Percentiles rank a stretch among this genome's conserved stretches.
These are phyloP conservation scores for Apiospora arundinis DNA, from an alignment of 2,329 filamentous ascomycete genomes.

Conservation along the genomic window DNA sequence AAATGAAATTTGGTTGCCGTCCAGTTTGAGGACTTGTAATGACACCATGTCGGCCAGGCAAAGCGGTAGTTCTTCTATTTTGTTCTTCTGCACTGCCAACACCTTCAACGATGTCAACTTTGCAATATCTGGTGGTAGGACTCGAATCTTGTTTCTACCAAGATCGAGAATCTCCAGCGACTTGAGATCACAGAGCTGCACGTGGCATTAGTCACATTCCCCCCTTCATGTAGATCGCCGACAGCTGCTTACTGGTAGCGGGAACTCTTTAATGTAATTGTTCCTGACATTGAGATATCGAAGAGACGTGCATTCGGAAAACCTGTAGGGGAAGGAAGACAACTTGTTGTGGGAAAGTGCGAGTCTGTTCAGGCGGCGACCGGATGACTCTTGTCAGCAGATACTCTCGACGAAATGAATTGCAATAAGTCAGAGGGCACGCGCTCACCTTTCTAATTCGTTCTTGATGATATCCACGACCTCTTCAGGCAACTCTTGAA, in stretches of 20 bases:
- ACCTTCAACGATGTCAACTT: conserved; percentile 88
- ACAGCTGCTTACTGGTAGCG: conserved; percentile 54
- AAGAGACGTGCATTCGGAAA: conserved; percentile 77
- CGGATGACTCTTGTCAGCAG: conserved; percentile 19
- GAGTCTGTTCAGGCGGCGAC: conserved; percentile 56
- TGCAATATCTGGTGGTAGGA: conserved; percentile 79
- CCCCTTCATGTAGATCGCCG: not conserved
- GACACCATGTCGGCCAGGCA: conserved; percentile 90
- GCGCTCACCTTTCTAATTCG: conserved; percentile 71
- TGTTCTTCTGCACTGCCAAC: conserved; percentile 84
- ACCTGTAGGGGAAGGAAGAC: conserved; percentile 70
- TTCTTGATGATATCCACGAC: conserved; percentile 77
- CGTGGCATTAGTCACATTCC: conserved; percentile 31
- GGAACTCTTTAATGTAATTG: conserved; percentile 72
- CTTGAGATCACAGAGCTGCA: conserved; percentile 81
- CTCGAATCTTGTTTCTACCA: conserved; percentile 82
- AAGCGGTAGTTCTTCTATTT: conserved; percentile 81
- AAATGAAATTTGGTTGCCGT: conserved; percentile 85
- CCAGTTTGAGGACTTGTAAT: conserved; percentile 86
- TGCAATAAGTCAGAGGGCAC: conserved; percentile 3
- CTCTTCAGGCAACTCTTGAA: conserved; percentile 73
- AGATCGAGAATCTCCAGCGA: conserved; percentile 93
- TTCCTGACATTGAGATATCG: conserved; percentile 83
- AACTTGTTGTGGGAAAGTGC: conserved; percentile 83
- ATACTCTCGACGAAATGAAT: conserved; percentile 30